phyloP scores from a whole-genome alignment of 169 alveolate genomes.

The Eimeria falciformis region DNA sequence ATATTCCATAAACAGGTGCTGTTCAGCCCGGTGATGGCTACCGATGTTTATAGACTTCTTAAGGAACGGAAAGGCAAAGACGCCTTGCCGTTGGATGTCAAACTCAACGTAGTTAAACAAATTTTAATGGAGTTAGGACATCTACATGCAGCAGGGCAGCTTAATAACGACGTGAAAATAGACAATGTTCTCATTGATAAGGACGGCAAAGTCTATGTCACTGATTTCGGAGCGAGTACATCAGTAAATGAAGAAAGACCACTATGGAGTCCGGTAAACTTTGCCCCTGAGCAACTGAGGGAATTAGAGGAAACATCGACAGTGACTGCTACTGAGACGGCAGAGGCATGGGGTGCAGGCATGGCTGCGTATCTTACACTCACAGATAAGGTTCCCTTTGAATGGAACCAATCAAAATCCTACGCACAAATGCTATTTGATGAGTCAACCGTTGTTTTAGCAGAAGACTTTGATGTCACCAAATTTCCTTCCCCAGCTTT shows the following conservation, averaged over 20 bases:
- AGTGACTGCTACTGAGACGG: neutral
- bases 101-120: neutral
- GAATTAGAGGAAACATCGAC: neutral
- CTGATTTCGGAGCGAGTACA: neutral
- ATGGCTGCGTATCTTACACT: neutral
- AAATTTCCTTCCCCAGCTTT: neutral
- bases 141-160: neutral
- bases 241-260: neutral
- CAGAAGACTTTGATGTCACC: neutral
- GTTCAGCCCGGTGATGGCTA: neutral
- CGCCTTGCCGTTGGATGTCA: neutral
- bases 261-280: neutral
- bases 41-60: neutral
- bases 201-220: neutral
- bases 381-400: neutral
- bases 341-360: neutral
- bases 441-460: neutral
- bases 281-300: neutral
- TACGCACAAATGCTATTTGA: neutral
- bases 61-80: too few species aligned
- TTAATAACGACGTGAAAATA: neutral
- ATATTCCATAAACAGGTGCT: neutral
- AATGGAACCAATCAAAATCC: neutral
- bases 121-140: neutral
- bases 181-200: neutral